Evolutionary conservation across 441 rosid genomes (phyloP), one percentile per base, ranked within the genome.

Genomic region (Pelargonium fulgidum): DNA sequence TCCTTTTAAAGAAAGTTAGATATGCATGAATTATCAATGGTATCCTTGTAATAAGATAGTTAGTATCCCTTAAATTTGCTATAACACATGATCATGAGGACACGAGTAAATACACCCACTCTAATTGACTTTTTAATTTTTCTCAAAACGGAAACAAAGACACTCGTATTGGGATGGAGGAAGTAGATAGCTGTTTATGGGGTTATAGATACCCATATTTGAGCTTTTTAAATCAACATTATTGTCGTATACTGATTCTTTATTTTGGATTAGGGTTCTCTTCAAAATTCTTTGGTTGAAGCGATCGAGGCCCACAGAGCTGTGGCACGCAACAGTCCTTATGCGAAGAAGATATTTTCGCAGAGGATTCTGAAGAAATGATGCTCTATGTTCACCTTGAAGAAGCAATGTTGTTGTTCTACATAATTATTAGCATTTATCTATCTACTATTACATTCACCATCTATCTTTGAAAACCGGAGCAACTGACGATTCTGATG

Each of bases 311-410:
- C 78, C 50, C 76, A 70, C 13, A 72, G 69, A 48, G 76, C 72
- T 14, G 62, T 69, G 26, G 68, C 77, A 10, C 73, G 76, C 59
- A 78, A 67, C 74, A 72, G 78, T 67, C 81, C 81, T 0, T 78
- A 75, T 61, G 76, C 78, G 14, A 78, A 78, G 78, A 69, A 74
- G 71, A 73, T 78, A 47, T 73, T 78, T 62, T 78, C 78, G 22
- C 78, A 71, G 75, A 75, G 71, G 72, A 59, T 75, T 63, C 64
- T 75, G 72, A 75, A 71, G 75, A 75, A 75, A 72, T 75, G 68
- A 75, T 54, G 75, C 20, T 1, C 42, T 66, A 66, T 36, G 45
- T 65, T 74, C 70, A 42, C 67, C 71, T n/a, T 10, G 1, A 50
- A 62, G 67, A 67, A 70, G 58, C 68, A 22, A 26, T 67, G 78